These are phyloP conservation scores for Nepenthes gracilis DNA, from an alignment of 148 eudicot genomes.

Conservation along the genomic window DNA sequence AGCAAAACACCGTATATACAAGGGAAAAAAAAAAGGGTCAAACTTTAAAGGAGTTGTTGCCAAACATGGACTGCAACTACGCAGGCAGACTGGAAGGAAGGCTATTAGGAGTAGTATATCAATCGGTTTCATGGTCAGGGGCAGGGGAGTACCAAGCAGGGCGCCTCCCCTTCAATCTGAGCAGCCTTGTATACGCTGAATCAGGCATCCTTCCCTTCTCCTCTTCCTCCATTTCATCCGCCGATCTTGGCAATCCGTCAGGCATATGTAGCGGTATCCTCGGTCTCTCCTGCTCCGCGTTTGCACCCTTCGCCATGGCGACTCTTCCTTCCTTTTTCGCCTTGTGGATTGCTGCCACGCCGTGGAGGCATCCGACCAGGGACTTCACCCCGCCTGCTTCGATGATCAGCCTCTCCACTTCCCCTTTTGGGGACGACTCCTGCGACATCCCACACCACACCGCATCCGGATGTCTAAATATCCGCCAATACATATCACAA, in stretches of 20 bases:
- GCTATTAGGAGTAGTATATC: background rate
- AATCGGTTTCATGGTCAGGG: constrained; percentile 50
- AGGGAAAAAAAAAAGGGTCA: background rate
- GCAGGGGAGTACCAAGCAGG: constrained; percentile 74
- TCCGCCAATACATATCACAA: too few species aligned
- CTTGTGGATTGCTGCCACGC: constrained; percentile 49
- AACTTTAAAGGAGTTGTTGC: background rate
- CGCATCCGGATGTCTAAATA: too few species aligned
- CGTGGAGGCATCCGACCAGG: constrained; percentile 57
- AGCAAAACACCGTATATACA: too few species aligned
- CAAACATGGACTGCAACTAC: too few species aligned
- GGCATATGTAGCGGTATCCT: constrained; percentile 38
- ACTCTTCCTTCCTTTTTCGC: constrained; percentile 6
- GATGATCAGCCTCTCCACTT: constrained; percentile 67
- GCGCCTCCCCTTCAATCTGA: constrained; percentile 41
- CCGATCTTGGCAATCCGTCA: constrained; percentile 69
- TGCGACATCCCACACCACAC: constrained; percentile 5
- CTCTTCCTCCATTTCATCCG: constrained; percentile 61
- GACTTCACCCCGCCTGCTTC: constrained; percentile 73
- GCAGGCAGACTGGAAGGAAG: too few species aligned
- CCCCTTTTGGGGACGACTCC: constrained; percentile 49
- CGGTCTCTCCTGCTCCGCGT: background rate
- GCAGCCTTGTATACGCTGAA: constrained; percentile 61
- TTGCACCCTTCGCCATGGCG: constrained; percentile 10
- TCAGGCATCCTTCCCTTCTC: constrained; percentile 64